Evolutionary conservation across 345 rosid species (phyloP).

Genomic region (Cardamine resedifolia): DNA sequence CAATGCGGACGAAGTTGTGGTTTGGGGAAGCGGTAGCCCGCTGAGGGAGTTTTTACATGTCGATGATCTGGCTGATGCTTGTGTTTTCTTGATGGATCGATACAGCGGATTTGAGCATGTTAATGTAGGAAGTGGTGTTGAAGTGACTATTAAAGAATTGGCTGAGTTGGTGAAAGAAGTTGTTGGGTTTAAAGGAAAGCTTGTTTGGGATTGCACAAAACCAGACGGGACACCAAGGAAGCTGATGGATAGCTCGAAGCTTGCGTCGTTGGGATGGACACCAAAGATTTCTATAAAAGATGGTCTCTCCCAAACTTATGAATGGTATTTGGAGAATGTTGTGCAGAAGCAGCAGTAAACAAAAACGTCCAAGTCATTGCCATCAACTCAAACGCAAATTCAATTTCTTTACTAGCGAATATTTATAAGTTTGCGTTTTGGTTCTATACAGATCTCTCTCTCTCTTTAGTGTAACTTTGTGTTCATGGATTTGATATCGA

Average conservation of each 20-base stretch:
- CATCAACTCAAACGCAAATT: background rate
- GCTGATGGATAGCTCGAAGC: slow-evolving; percentile 91
- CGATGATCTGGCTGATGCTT: slow-evolving; percentile 91
- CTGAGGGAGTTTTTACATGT: slow-evolving; percentile 95
- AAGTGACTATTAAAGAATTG: slow-evolving; percentile 85
- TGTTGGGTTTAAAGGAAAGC: slow-evolving; percentile 80
- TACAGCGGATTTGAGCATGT: slow-evolving; percentile 80
- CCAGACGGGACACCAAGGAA: slow-evolving; percentile 97
- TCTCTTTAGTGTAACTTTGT: slow-evolving; percentile 10
- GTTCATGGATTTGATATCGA: background rate
- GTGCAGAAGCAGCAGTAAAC: slow-evolving; percentile 29
- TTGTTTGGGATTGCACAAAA: slow-evolving; percentile 80
- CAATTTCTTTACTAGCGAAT: background rate
- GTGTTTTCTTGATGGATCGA: slow-evolving; percentile 74
- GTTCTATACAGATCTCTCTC: background rate
- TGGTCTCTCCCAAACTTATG: slow-evolving; percentile 80
- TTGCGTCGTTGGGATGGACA: slow-evolving; percentile 72
- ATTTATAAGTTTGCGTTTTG: slow-evolving; percentile 12
- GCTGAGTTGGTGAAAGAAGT: slow-evolving; percentile 93
- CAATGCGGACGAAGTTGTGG: slow-evolving; percentile 78
- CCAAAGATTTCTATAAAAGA: slow-evolving; percentile 71
- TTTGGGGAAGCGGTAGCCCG: slow-evolving; percentile 96
- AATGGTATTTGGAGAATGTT: slow-evolving; percentile 86
- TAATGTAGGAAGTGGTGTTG: slow-evolving; percentile 90
- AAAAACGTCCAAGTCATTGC: background rate